Evolutionary conservation across 768 basidiomycete genomes (phyloP).

Genomic region (Boletus reticulatus): DNA sequence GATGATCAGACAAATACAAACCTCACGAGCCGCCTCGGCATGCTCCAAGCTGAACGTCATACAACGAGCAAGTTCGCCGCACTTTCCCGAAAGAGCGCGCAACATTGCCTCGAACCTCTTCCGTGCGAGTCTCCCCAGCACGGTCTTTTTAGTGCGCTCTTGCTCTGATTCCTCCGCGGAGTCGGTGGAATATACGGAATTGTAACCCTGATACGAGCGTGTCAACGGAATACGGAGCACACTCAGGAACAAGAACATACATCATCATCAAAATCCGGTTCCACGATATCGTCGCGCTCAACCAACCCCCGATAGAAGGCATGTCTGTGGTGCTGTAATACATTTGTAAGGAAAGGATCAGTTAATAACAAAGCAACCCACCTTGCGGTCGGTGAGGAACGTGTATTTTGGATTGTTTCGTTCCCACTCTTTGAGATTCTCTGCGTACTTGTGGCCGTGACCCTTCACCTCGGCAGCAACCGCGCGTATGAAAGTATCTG

Average conservation of each 20-base stretch:
- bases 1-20: conserved; percentile 29
- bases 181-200: conserved; percentile 88
- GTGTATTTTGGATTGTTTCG: conserved; percentile 77
- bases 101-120: conserved; percentile 90
- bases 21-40: conserved; percentile 94
- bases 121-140: conserved; percentile 75
- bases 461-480: conserved; percentile 85
- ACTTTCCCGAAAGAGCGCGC: conserved; percentile 76
- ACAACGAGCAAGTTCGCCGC: conserved; percentile 89
- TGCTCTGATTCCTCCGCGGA: conserved; percentile 92
- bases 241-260: conserved; percentile 34
- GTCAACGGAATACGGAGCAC: conserved; percentile 5
- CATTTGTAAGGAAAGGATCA: conserved; percentile 1
- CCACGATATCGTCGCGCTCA: conserved; percentile 49
- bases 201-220: conserved; percentile 60
- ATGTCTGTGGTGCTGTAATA: conserved; percentile 62
- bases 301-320: conserved; percentile 69
- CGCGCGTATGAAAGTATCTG: conserved; percentile 81
- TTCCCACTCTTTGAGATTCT: conserved; percentile 71
- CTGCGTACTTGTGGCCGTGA: conserved; percentile 76
- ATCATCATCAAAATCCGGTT: conserved; percentile 82
- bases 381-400: conserved; percentile 64
- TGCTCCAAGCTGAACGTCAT: conserved; percentile 98
- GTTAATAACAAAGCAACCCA: conserved; percentile 26
- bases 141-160: conserved; percentile 74